Evolutionary conservation across 257 asterid genomes (phyloP).

Genomic region (Solanum bulbocastanum): DNA sequence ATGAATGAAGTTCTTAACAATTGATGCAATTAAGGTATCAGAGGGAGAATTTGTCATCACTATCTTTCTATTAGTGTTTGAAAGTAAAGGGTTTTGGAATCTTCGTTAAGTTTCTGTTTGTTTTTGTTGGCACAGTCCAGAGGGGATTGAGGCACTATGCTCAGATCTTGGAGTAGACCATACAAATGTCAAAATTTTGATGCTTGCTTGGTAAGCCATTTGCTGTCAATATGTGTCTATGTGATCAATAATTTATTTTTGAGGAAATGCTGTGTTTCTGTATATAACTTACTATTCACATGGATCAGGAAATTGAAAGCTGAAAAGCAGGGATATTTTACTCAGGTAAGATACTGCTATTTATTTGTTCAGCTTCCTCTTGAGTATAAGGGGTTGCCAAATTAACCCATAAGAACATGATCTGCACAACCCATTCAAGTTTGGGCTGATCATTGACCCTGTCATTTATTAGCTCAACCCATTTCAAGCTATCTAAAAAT

Average conservation of each 20-base stretch:
- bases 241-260: background rate
- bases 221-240: background rate
- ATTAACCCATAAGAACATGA: background rate
- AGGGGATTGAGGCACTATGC: slow-evolving; percentile 82
- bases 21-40: background rate
- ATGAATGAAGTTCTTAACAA: background rate
- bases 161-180: slow-evolving; percentile 66
- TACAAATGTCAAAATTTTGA: slow-evolving; percentile 70
- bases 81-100: slow-evolving; percentile 1
- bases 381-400: background rate
- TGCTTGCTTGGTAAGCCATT: slow-evolving; percentile 80
- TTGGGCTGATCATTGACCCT: background rate
- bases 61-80: background rate
- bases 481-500: background rate
- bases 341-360: slow-evolving; percentile 42
- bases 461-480: background rate
- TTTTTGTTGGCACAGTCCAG: slow-evolving; percentile 51
- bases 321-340: slow-evolving; percentile 84
- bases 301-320: slow-evolving; percentile 85
- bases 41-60: background rate
- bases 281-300: slow-evolving; percentile 10
- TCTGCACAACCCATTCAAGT: background rate
- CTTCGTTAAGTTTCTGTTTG: slow-evolving; percentile 1
- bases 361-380: background rate
- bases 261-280: background rate